Evolutionary conservation across 495 filamentous ascomycete species (phyloP).

Genomic region (Acidiella bohemica): DNA sequence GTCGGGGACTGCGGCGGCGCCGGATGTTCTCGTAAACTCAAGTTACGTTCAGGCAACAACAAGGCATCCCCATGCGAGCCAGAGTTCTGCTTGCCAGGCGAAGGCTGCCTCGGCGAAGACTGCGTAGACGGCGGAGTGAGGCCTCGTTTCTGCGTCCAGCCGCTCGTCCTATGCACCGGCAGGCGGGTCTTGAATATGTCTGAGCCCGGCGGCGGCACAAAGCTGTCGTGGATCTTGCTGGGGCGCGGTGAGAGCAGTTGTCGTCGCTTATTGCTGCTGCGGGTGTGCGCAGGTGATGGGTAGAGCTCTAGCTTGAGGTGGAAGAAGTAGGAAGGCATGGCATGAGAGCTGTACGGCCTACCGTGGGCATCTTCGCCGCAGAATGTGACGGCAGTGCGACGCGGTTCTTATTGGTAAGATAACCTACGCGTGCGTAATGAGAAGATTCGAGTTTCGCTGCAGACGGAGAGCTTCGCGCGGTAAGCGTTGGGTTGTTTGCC

Average conservation of each 20-base stretch:
- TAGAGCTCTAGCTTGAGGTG: constrained; percentile 81
- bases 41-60: constrained; percentile 13
- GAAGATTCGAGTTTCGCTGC: no score
- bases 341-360: constrained; percentile 17
- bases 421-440: no score
- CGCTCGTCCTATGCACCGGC: constrained; percentile 28
- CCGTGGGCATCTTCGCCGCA: constrained; percentile 15
- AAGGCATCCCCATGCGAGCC: constrained; percentile 15
- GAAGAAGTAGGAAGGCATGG: constrained; percentile 80
- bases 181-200: constrained; percentile 37
- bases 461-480: no score
- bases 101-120: constrained; percentile 8
- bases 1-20: constrained; percentile 12
- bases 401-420: no score
- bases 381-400: no score
- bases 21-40: constrained; percentile 2
- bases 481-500: no score
- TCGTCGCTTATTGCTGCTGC: not conserved
- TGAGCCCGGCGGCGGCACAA: constrained; percentile 31
- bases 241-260: no score
- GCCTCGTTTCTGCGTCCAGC: constrained; percentile 18
- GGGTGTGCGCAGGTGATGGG: constrained; percentile 30
- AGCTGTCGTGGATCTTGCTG: constrained; percentile 15
- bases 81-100: not conserved
- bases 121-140: constrained; percentile 7